Base-by-base conservation (phyloP, 768 basidiomycete species). In the Tephrocybe sp. region DNA sequence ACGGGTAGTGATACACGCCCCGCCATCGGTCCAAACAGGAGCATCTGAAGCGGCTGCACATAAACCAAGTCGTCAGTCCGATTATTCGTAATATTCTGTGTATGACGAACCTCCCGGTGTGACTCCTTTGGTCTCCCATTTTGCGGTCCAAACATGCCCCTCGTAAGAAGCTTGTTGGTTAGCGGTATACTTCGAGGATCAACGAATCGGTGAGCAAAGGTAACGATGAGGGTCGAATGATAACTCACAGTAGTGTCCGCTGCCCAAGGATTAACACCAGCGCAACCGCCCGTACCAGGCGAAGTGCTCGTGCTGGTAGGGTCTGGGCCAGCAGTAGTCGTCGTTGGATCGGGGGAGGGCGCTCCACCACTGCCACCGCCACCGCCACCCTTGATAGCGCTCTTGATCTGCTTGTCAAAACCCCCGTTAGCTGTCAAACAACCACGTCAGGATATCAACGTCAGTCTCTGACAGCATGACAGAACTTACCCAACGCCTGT, bases 371-470 rank as follows among this genome's bases (percentile, higher is more conserved):
- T 57, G 15, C 47, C 9, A 4, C 33, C 33, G 4, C 33, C 9
- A 9, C 33, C 33, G 4, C 33, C 33, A n/a, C 33, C 15, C 13
- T 34, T 53, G 16, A 79, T 55, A 18, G 67, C 72, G 40, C 60
- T 64, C 58, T 79, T 79, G 45, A 69, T 63, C 19, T 73, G 68
- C 27, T 58, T 27, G 42, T 77, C 76, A 47, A 62, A 77, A 42
- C 74, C 61, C 12, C 61, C 64, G 51, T 77, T 78, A 4, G 57
- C 69, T 70, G 7, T n/a, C 25, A 25, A 4, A 11, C 2, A 29
- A 5, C 27, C 27, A 5, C 27, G 13, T 34, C 18, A 34, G 12
- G 34, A 12, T 15, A 37, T 10, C 30, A 22, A 22, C 12, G 27
- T 13, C 6, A 16, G n/a, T 25, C 33, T 15, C 9, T 6, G 16